Percentiles rank a stretch among this genome's conserved stretches.
Conservation (phyloP, 257 asterid genomes). For the Forsythia suspensa region DNA sequence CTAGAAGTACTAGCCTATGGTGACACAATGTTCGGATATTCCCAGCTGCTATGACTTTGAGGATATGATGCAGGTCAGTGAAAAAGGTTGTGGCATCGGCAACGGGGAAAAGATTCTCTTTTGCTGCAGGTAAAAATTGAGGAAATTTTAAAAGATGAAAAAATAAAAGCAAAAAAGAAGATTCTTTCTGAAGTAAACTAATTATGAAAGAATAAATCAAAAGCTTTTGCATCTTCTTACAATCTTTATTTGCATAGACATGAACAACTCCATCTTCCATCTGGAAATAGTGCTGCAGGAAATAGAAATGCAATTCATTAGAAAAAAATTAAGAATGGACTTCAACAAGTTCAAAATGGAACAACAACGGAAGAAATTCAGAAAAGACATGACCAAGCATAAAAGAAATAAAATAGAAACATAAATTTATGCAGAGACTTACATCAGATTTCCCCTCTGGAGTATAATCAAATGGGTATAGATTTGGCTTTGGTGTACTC, state of each 20-base stretch:
- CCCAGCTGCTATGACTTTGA: constrained; percentile 93
- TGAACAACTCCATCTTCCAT: constrained; percentile 99
- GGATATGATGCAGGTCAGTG: constrained; percentile 93
- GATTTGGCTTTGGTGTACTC: constrained; percentile 83
- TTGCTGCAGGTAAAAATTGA: constrained; percentile 51
- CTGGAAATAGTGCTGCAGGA: constrained; percentile 80
- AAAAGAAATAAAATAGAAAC: constrained; percentile 12
- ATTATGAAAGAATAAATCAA: background rate
- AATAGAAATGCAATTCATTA: constrained; percentile 26
- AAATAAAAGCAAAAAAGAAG: background rate
- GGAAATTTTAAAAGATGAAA: constrained; percentile 18
- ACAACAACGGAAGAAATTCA: background rate
- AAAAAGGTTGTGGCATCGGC: constrained; percentile 94
- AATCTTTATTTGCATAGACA: constrained; percentile 75
- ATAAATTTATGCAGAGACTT: constrained; percentile 28
- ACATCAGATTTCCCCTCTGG: constrained; percentile 81
- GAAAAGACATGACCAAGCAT: constrained; percentile 23
- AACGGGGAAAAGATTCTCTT: constrained; percentile 79
- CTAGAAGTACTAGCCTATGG: constrained; percentile 91
- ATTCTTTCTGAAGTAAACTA: constrained; percentile 11
- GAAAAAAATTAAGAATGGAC: background rate
- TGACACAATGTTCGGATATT: constrained; percentile 89
- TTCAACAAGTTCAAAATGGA: constrained; percentile 3
- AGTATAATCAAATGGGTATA: constrained; percentile 73
- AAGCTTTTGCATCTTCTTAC: constrained; percentile 55